Base-by-base conservation (phyloP, 805 yeast species). In the Suhomyces emberorum region DNA sequence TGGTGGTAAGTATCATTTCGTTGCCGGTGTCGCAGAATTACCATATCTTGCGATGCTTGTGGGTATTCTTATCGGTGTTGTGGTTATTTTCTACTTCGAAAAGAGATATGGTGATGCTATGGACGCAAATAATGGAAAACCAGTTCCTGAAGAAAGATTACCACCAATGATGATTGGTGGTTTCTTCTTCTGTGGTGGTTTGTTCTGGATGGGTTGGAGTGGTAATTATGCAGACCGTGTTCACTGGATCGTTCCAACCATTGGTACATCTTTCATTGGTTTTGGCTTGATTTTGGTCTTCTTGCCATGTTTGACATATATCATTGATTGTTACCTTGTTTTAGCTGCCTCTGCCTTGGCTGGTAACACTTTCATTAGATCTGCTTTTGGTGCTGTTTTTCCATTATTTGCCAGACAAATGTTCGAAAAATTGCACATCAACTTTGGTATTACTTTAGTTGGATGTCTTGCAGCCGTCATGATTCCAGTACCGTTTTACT, bases 171-270 rank as follows among this genome's bases (percentile, higher is more conserved):
- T 86, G 61, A 59, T 73, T 28, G 89, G 95, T 21, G 79, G 81
- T 16, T 45, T 85, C 36, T 54, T 73, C 7, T 86, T 88, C 66
- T 83, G 95, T 19, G 67, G 77, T 35, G 96, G 96, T 35, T 65
- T 88, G 43, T 70, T 88, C 51, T 84, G 95, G 95, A 70, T 88
- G 57, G 77, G 85, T 39, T 88, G 96, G 96, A 68, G 91, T 7
- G 96, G 95, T 54, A 74, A 77, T 44, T 88, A 80, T 59, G 81
- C 76, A 32, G 59, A 80, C 23, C 60, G 61, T n/a, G 76, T 86
- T 25, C 95, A 82, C 54, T 88, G 91, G 91, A 81, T 79, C 30
- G 83, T 79, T 5, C 69, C 79, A n/a, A 65, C 66, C 7, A 47
- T 74, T 15, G 70, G 76, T 36, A 77, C 78, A 3, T 53, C 64